Conservation (phyloP, 257 asterid species). For the Nicotiana attenuata region DNA sequence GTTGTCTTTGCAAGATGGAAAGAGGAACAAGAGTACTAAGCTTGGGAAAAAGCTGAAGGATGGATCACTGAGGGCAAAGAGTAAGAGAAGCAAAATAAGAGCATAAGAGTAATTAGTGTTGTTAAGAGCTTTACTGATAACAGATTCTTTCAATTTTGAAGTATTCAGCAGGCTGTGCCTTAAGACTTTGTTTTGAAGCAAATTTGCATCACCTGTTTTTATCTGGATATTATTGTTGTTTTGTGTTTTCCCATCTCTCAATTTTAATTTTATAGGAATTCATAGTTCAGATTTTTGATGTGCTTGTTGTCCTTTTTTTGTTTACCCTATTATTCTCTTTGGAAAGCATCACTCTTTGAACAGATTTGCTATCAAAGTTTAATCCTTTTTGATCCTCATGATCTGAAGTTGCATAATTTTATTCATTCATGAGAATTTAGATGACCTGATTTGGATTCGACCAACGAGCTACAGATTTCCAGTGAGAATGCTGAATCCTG, state of each 20-base stretch:
- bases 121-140: not conserved
- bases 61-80: conserved; percentile 25
- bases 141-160: not conserved
- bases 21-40: conserved; percentile 30
- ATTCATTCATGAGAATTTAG: not conserved
- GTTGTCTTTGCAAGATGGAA: conserved; percentile 6
- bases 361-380: not conserved
- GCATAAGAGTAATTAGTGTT: not conserved
- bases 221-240: not conserved
- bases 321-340: not conserved
- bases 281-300: not conserved
- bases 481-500: conserved; percentile 15
- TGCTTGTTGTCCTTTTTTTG: not conserved
- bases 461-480: conserved; percentile 6
- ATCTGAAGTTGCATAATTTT: not conserved
- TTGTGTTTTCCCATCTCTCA: not conserved
- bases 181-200: not conserved
- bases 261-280: not conserved
- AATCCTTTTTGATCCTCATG: not conserved
- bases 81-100: conserved; percentile 32
- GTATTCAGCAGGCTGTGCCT: not conserved
- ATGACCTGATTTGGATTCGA: not conserved
- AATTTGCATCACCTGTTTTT: not conserved
- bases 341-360: not conserved
- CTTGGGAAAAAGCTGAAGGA: conserved; percentile 22